phyloP scores from a whole-genome alignment of 2,329 filamentous ascomycete species.

The Cyclaneusma minus region DNA sequence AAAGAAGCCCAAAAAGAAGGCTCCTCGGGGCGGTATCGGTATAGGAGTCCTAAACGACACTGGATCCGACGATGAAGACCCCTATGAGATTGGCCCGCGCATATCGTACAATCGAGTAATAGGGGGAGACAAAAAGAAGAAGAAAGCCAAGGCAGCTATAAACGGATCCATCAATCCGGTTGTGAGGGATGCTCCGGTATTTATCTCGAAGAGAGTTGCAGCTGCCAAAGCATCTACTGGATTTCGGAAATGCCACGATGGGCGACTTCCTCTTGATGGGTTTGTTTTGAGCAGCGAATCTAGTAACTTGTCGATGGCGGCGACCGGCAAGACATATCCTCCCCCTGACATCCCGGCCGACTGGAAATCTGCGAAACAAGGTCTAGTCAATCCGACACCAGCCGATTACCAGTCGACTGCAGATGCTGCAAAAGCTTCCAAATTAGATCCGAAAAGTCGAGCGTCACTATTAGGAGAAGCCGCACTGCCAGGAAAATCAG shows the following conservation, averaged over 20 bases:
- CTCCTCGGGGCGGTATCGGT: slow-evolving; percentile 54
- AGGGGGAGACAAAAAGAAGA: slow-evolving; percentile 70
- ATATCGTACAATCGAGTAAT: slow-evolving; percentile 77
- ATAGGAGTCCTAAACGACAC: slow-evolving; percentile 84
- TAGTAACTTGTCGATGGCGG: slow-evolving; percentile 29
- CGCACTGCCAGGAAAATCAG: slow-evolving; percentile 74
- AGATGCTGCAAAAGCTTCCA: slow-evolving; percentile 64
- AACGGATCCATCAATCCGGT: slow-evolving; percentile 45
- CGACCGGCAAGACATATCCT: slow-evolving; percentile 32
- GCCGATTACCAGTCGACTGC: slow-evolving; percentile 47
- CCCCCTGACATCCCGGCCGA: slow-evolving; percentile 54
- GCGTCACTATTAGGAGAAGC: slow-evolving; percentile 70
- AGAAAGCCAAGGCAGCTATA: slow-evolving; percentile 34
- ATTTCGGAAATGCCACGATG: slow-evolving; percentile 66
- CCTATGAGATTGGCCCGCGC: slow-evolving; percentile 79
- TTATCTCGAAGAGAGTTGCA: slow-evolving; percentile 51
- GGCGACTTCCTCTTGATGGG: slow-evolving; percentile 61
- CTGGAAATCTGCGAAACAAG: slow-evolving; percentile 54
- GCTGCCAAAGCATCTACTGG: slow-evolving; percentile 25
- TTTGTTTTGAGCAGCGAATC: slow-evolving; percentile 53
- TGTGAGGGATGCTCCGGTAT: slow-evolving; percentile 53
- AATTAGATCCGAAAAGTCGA: slow-evolving; percentile 58
- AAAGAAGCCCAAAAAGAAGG: slow-evolving; percentile 35
- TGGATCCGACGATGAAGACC: slow-evolving; percentile 88
- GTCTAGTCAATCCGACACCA: too few relatives aligned